Evolutionary conservation across 139 green algal genomes (phyloP).

Genomic region (Chlamydomonas applanata): DNA sequence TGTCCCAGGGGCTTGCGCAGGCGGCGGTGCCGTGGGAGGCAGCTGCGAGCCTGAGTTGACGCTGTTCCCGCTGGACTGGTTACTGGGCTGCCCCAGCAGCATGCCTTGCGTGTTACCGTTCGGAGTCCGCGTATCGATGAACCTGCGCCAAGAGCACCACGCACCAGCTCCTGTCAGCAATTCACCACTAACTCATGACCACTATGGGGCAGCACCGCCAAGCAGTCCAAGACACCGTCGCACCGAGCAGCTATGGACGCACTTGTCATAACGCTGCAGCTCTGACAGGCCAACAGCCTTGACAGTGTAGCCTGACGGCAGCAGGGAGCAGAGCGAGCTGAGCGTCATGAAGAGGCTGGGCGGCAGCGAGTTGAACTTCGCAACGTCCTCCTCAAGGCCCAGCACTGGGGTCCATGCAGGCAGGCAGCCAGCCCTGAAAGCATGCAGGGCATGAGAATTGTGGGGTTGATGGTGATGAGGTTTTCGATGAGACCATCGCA

Average conservation of each 20-base stretch:
- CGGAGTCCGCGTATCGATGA: constrained; percentile 13
- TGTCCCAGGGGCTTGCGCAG: background rate
- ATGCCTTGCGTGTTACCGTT: constrained; percentile 13
- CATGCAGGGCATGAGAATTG: no score
- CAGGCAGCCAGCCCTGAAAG: constrained; percentile 11
- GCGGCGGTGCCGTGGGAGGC: background rate
- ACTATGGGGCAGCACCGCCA: no score
- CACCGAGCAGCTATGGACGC: no score
- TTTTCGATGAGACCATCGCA: no score
- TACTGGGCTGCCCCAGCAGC: background rate
- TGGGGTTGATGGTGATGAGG: no score
- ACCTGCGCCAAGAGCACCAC: constrained; percentile 10
- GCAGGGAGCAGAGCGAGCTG: background rate
- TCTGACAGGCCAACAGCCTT: constrained; percentile 18
- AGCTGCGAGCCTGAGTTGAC: background rate
- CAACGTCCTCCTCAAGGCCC: constrained; percentile 9
- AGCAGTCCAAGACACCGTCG: no score
- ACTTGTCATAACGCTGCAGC: constrained; percentile 17
- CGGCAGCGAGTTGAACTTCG: constrained; percentile 27
- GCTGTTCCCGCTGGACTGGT: background rate
- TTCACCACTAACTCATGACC: no score
- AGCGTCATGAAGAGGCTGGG: constrained; percentile 31
- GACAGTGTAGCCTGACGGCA: background rate
- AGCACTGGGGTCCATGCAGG: constrained; percentile 28
- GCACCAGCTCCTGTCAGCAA: no score